Percentiles rank a stretch among this genome's conserved stretches.
Evolutionary conservation across 495 filamentous ascomycete genomes (phyloP).

Genomic region (Tetracladium setigerum): DNA sequence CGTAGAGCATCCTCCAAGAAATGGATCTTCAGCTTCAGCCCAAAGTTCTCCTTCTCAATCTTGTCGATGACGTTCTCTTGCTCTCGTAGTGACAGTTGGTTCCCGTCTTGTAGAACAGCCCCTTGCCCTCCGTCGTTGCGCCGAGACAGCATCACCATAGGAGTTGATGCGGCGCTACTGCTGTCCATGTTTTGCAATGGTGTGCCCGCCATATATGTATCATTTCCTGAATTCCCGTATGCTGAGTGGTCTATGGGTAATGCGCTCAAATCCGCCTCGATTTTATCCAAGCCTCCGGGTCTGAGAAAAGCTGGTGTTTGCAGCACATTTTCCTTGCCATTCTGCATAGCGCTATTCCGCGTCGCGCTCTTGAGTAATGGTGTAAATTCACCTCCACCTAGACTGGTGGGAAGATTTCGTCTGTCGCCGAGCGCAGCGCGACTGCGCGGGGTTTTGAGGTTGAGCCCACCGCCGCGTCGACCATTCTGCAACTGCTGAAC

Average conservation of each 20-base stretch:
- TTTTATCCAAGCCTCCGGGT: conserved; percentile 49
- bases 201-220: conserved; percentile 41
- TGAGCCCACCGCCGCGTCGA: conserved; percentile 42
- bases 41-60: conserved; percentile 89
- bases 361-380: conserved; percentile 87
- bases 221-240: conserved; percentile 51
- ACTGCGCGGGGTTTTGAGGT: conserved; percentile 62
- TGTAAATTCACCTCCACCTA: conserved; percentile 76
- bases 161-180: conserved; percentile 76
- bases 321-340: conserved; percentile 45
- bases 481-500: conserved; percentile 59
- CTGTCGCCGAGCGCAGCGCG: conserved; percentile 58
- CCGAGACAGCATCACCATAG: conserved; percentile 58
- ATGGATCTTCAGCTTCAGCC: conserved; percentile 72
- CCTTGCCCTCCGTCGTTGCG: conserved; percentile 37
- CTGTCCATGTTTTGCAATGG: conserved; percentile 63
- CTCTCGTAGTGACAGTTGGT: conserved; percentile 81
- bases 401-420: conserved; percentile 52
- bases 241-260: conserved; percentile 57
- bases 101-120: conserved; percentile 68
- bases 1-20: conserved; percentile 72
- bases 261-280: conserved; percentile 57
- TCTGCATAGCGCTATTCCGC: conserved; percentile 62
- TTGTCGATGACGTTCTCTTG: conserved; percentile 93
- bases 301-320: conserved; percentile 66